phyloP scores from a whole-genome alignment of 768 basidiomycete genomes.

The Podaxis sp. region DNA sequence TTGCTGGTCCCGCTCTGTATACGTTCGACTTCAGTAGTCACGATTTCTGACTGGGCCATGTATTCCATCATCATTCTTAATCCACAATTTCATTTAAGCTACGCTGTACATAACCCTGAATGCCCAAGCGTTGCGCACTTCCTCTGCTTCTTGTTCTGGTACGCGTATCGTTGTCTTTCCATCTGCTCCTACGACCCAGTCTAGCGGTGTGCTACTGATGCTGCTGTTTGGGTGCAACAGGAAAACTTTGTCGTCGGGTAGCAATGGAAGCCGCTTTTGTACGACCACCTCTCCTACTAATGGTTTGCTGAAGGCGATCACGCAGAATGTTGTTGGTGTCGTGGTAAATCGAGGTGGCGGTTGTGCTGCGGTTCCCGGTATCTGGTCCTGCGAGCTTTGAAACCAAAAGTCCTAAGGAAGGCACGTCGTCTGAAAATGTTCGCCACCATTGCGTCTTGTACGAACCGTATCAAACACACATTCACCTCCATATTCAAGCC shows the following conservation, averaged over 20 bases:
- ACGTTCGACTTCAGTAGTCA: conserved; percentile 33
- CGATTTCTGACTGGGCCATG: background rate
- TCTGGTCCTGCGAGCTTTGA: conserved; percentile 36
- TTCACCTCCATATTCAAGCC: conserved; percentile 48
- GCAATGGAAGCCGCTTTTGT: conserved; percentile 39
- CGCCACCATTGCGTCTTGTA: background rate
- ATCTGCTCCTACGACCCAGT: conserved; percentile 20
- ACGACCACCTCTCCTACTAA: conserved; percentile 31
- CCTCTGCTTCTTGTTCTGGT: conserved; percentile 14
- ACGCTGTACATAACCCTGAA: conserved; percentile 21
- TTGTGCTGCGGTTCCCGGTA: background rate
- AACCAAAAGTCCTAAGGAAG: conserved; percentile 45
- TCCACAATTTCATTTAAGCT: background rate
- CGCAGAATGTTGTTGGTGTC: conserved; percentile 49
- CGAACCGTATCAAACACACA: conserved; percentile 55
- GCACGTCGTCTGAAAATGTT: background rate
- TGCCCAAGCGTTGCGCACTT: conserved; percentile 24
- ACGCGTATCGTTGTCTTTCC: conserved; percentile 30
- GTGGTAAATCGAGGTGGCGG: conserved; percentile 44
- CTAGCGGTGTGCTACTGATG: background rate
- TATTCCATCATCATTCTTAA: background rate
- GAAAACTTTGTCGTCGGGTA: conserved; percentile 38
- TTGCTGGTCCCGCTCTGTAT: conserved; percentile 57
- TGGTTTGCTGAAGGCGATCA: conserved; percentile 42
- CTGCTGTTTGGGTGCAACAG: conserved; percentile 34